Conservation (phyloP, 2,329 filamentous ascomycete species). For the Aspergillus melleus region DNA sequence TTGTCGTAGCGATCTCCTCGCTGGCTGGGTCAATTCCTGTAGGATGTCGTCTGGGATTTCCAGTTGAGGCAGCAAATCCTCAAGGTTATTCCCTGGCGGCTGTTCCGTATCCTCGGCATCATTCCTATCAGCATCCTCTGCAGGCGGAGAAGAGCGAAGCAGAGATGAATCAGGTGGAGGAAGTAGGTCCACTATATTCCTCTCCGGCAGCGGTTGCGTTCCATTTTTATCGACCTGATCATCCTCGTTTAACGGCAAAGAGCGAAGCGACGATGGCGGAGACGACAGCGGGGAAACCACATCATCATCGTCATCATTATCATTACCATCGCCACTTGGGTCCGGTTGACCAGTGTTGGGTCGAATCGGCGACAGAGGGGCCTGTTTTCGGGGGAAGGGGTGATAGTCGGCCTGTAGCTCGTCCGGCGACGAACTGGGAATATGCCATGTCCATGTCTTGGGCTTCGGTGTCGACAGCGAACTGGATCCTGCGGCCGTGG, state of each 20-base stretch:
- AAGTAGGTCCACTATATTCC: conserved; percentile 17
- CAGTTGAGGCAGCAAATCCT: conserved; percentile 20
- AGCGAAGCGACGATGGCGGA: conserved; percentile 31
- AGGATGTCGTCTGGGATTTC: conserved; percentile 31
- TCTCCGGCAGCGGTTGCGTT: conserved; percentile 1
- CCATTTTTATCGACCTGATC: background rate
- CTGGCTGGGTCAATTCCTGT: conserved; percentile 25
- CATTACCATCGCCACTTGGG: background rate
- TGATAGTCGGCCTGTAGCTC: conserved; percentile 33
- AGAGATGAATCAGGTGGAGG: conserved; percentile 18
- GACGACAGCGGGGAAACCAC: conserved; percentile 40
- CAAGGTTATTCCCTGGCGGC: conserved; percentile 6
- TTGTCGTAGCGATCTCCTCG: conserved; percentile 41
- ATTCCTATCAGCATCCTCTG: conserved; percentile 1
- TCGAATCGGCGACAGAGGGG: conserved; percentile 19
- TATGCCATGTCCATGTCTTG: conserved; percentile 23
- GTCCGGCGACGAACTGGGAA: conserved; percentile 38
- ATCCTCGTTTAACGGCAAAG: conserved; percentile 12
- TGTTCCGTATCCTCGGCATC: background rate
- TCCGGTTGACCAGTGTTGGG: conserved; percentile 6
- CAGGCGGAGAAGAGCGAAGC: background rate
- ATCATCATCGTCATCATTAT: conserved; percentile 14
- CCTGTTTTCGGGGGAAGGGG: background rate
- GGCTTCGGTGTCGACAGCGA: conserved; percentile 15
- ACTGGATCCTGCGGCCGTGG: conserved; percentile 5